These are phyloP conservation scores for Candida oleophila DNA, from an alignment of 805 yeast genomes.

Conservation along the genomic window DNA sequence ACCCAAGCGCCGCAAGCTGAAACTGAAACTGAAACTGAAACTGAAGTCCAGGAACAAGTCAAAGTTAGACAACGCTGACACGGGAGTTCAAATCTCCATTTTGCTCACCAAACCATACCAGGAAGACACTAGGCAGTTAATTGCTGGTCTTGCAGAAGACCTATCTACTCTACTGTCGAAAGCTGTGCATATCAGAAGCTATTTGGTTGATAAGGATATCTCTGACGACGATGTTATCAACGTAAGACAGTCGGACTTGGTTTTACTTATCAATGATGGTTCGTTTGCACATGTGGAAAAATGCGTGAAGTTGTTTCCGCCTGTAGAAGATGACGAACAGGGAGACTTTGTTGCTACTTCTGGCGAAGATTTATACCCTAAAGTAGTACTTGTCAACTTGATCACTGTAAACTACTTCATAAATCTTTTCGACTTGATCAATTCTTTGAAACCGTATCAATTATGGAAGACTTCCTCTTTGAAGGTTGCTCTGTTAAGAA, in stretches of 20 bases:
- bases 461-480: conserved; percentile 39
- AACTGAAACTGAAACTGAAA: background rate
- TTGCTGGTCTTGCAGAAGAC: background rate
- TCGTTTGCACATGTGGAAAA: conserved; percentile 26
- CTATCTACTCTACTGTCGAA: background rate
- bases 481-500: conserved; percentile 20
- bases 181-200: background rate
- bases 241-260: conserved; percentile 23
- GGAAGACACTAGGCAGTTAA: background rate
- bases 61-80: background rate
- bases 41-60: background rate
- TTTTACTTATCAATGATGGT: conserved; percentile 41
- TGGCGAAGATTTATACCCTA: conserved; percentile 16
- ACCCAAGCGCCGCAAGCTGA: background rate
- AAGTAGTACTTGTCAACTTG: conserved; percentile 36
- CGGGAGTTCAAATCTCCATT: background rate
- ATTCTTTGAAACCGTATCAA: conserved; percentile 32
- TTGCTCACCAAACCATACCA: background rate
- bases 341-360: too few relatives aligned
- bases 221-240: conserved; percentile 8
- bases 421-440: conserved; percentile 37
- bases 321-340: background rate
- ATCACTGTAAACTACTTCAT: conserved; percentile 40
- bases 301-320: conserved; percentile 14
- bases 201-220: background rate